A percentile compares a stretch with the other conserved stretches of the same genome.
Conservation (phyloP, 2,329 filamentous ascomycete species). For the Neodidymelliopsis sp. region DNA sequence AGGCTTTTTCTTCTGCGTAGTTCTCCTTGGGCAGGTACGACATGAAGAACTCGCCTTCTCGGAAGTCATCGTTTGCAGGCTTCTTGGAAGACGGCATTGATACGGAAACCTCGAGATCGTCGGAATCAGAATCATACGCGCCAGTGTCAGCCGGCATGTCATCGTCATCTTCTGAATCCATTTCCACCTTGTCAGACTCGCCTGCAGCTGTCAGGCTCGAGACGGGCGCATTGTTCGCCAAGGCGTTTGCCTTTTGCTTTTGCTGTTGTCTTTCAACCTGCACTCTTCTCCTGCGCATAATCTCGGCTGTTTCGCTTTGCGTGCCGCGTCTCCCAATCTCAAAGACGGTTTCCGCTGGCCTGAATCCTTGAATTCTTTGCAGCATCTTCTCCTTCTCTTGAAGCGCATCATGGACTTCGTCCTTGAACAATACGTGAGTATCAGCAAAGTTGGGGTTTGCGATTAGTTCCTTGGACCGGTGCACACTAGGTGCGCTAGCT, state of each 20-base stretch:
- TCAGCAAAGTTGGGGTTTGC: conserved; percentile 73
- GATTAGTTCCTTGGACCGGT: conserved; percentile 81
- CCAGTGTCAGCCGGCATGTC: conserved; percentile 40
- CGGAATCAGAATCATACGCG: conserved; percentile 55
- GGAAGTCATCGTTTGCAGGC: conserved; percentile 63
- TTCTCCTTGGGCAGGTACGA: conserved; percentile 88
- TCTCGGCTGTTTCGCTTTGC: conserved; percentile 70
- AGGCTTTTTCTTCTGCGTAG: conserved; percentile 86
- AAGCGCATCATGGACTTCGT: conserved; percentile 65
- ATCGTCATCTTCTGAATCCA: conserved; percentile 47
- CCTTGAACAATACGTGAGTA: conserved; percentile 79
- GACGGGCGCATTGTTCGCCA: conserved; percentile 27
- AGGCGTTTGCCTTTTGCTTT: conserved; percentile 51
- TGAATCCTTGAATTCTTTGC: conserved; percentile 84
- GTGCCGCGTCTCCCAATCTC: conserved; percentile 80
- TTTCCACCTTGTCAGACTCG: conserved; percentile 24
- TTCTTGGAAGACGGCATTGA: conserved; percentile 49
- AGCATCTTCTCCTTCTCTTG: conserved; percentile 84
- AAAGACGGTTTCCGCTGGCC: conserved; percentile 94
- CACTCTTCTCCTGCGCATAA: conserved; percentile 76
- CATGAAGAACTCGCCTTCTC: conserved; percentile 94
- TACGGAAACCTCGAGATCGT: conserved; percentile 63
- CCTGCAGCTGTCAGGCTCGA: conserved; percentile 10
- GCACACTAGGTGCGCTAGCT: conserved; percentile 88
- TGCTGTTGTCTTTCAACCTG: conserved; percentile 68